These are phyloP conservation scores for Colletotrichum gloeosporioides DNA, from an alignment of 2,329 filamentous ascomycete genomes.

Conservation along the genomic window DNA sequence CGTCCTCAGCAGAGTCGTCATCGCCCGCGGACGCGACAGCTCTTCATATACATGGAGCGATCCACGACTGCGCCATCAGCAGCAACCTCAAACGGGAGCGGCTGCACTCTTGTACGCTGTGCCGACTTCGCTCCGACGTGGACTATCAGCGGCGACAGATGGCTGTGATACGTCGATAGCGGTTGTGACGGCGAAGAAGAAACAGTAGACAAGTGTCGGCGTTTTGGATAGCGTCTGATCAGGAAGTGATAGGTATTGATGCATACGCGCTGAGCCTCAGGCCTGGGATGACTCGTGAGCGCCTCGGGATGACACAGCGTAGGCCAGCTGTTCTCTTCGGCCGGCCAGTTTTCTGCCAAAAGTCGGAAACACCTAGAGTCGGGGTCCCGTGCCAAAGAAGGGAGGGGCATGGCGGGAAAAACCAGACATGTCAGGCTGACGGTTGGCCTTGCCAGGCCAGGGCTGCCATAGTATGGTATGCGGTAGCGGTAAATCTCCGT, in stretches of 20 bases:
- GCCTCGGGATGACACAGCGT: slow-evolving; percentile 12
- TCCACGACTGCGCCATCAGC: not conserved
- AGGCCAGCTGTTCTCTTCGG: slow-evolving; percentile 15
- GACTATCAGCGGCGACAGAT: not conserved
- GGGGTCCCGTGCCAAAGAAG: not conserved
- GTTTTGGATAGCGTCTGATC: slow-evolving; percentile 12
- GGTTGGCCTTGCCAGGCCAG: not conserved
- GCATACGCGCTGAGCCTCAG: not conserved
- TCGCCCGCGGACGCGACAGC: not conserved
- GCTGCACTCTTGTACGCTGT: not conserved
- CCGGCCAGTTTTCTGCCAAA: not conserved
- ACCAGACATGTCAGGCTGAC: not conserved
- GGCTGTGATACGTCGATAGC: not conserved
- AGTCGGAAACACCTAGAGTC: not conserved
- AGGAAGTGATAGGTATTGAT: not conserved
- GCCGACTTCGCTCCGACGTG: not conserved
- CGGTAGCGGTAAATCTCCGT: not conserved
- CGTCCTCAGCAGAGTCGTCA: not conserved
- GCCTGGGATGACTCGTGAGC: slow-evolving; percentile 4
- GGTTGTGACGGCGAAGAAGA: not conserved
- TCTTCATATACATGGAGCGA: not conserved
- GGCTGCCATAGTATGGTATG: not conserved
- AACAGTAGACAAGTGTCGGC: slow-evolving; percentile 8
- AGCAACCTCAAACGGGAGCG: not conserved
- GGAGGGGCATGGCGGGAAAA: not conserved